Evolutionary conservation across 2,329 filamentous ascomycete species (phyloP).

Genomic region (Cladorrhinum sp.): DNA sequence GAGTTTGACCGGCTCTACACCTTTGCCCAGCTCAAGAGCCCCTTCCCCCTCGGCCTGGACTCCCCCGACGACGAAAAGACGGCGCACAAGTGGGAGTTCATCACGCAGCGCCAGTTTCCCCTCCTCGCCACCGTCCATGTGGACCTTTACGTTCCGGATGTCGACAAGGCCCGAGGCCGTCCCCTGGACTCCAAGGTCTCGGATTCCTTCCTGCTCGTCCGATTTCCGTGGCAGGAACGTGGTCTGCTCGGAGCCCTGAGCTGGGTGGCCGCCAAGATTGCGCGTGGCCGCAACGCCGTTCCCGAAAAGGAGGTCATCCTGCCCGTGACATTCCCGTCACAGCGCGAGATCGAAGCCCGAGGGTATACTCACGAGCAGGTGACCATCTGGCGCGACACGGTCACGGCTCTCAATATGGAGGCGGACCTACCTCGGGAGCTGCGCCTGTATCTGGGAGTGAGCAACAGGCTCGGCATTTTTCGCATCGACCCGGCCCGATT

Average conservation of each 20-base stretch:
- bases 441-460: slow-evolving; percentile 62
- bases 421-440: slow-evolving; percentile 61
- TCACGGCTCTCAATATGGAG: slow-evolving; percentile 54
- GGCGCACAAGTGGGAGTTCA: slow-evolving; percentile 61
- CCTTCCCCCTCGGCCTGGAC: slow-evolving; percentile 42
- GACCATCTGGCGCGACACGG: slow-evolving; percentile 60
- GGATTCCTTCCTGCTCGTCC: slow-evolving; percentile 61
- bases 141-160: slow-evolving; percentile 68
- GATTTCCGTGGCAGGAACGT: slow-evolving; percentile 58
- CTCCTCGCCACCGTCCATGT: slow-evolving; percentile 67
- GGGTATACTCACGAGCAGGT: slow-evolving; percentile 61
- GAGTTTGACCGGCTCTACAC: slow-evolving; percentile 80
- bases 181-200: slow-evolving; percentile 36
- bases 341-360: slow-evolving; percentile 53
- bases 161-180: slow-evolving; percentile 44
- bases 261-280: slow-evolving; percentile 49
- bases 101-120: slow-evolving; percentile 68
- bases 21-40: slow-evolving; percentile 65
- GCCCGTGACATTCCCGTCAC: slow-evolving; percentile 60
- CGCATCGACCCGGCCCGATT: slow-evolving; percentile 57
- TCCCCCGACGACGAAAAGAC: slow-evolving; percentile 36
- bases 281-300: slow-evolving; percentile 44
- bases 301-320: slow-evolving; percentile 64
- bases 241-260: slow-evolving; percentile 49
- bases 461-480: slow-evolving; percentile 65